Base-by-base conservation (phyloP, 2,329 filamentous ascomycete species). In the Neodidymelliopsis sp. region DNA sequence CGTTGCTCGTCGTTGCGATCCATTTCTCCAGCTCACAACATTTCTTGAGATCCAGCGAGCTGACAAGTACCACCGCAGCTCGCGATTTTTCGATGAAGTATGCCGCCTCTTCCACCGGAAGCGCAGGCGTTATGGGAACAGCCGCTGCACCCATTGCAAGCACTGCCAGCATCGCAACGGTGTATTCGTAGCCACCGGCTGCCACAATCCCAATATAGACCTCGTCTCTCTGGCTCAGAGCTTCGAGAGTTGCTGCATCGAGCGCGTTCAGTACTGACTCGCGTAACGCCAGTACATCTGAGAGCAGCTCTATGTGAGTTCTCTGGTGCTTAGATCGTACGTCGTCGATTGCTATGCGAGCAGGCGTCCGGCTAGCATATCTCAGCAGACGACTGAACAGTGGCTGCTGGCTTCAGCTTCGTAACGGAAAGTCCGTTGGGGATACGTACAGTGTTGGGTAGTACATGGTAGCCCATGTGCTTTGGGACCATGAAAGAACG, bases 111-210 rank as follows among this genome's bases (percentile, higher is more conserved):
- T 76, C 68, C 5, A 76, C 63, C 1, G 76, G 74, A 6, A 78
- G 45, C 9, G 66, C 71, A 10, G 74, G 70, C 18, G 71, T 70
- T 52, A 79, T 72, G 4, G 77, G 78, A 6, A 80, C 78, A 1
- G 74, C 73, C 11, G 76, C 77, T 4, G 74, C 78, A 13, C 77
- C 77, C 2, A 78, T 52, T 7, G 78, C 77, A 24, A 78, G 64
- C n/a, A 78, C 69, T 4, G 77, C 74, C 20, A 80, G 66, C 53
- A 79, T 75, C 4, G 73, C 77, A n/a, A 79, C 75, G 4, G 74
- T 69, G 55, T 75, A 80, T 45, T 79, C 77, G 56, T 79, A 79
- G 4, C 77, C 73, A 6, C 76, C 75, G 2, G 75, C 67, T 9
- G 75, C 77, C 23, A 80, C 63, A 4, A 80, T 66, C 19, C 73